These are phyloP conservation scores for Verbascum thapsus DNA, from an alignment of 257 asterid species.

Conservation along the genomic window DNA sequence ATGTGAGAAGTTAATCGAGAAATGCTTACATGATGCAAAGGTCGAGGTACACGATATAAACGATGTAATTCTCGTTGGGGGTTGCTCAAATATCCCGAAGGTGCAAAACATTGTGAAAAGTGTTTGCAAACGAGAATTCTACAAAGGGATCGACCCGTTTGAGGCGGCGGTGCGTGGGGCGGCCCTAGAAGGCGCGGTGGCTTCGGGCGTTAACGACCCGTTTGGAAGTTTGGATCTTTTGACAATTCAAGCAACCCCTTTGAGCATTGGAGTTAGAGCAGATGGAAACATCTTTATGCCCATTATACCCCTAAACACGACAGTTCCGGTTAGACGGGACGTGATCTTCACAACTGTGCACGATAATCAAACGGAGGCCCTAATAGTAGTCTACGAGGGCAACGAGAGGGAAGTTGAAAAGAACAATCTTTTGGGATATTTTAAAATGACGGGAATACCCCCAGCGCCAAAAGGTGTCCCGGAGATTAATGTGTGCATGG, in stretches of 20 bases:
- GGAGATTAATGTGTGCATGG: slow-evolving; percentile 70
- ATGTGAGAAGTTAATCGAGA: slow-evolving; percentile 53
- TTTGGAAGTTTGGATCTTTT: slow-evolving; percentile 75
- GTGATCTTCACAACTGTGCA: slow-evolving; percentile 65
- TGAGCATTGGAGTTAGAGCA: slow-evolving; percentile 67
- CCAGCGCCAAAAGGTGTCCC: slow-evolving; percentile 75
- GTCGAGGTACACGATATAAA: slow-evolving; percentile 51
- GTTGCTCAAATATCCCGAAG: slow-evolving; percentile 75
- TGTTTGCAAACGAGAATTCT: slow-evolving; percentile 46
- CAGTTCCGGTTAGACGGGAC: slow-evolving; percentile 64
- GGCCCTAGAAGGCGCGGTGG: slow-evolving; percentile 83
- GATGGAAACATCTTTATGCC: slow-evolving; percentile 60
- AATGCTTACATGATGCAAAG: slow-evolving; percentile 61
- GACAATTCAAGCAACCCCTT: slow-evolving; percentile 72
- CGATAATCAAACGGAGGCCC: slow-evolving; percentile 72
- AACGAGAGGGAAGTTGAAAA: slow-evolving; percentile 48
- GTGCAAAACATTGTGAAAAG: slow-evolving; percentile 36
- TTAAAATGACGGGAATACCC: slow-evolving; percentile 74
- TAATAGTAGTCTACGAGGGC: slow-evolving; percentile 75
- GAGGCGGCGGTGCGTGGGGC: slow-evolving; percentile 94
- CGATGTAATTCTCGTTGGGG: slow-evolving; percentile 79
- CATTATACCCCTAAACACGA: slow-evolving; percentile 57
- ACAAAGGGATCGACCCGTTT: slow-evolving; percentile 56
- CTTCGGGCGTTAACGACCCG: slow-evolving; percentile 75
- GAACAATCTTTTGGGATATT: slow-evolving; percentile 76